Evolutionary conservation across 108 stramenopile species (phyloP).

Genomic region (Pseudonitzschia delicatissima): DNA sequence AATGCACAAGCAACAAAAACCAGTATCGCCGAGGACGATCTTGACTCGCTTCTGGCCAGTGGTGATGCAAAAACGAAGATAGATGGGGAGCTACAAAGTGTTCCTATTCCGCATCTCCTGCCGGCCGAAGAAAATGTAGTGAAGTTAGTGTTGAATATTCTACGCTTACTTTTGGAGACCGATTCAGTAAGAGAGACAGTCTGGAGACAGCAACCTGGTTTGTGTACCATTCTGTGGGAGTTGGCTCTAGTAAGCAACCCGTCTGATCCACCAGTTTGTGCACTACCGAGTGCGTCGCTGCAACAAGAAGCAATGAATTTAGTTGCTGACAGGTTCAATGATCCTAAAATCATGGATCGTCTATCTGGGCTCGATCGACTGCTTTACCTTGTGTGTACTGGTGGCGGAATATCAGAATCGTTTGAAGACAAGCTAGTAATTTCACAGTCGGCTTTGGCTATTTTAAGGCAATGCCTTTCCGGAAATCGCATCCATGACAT

Average conservation of each 20-base stretch:
- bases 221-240: conserved; percentile 57
- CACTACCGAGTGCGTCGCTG: conserved; percentile 49
- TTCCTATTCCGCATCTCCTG: conserved; percentile 27
- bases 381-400: conserved; percentile 72
- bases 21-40: conserved; percentile 47
- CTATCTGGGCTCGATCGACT: conserved; percentile 59
- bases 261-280: conserved; percentile 53
- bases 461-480: conserved; percentile 46
- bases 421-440: conserved; percentile 37
- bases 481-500: conserved; percentile 50
- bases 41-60: conserved; percentile 62
- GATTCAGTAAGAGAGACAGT: conserved; percentile 44
- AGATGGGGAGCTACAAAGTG: not conserved
- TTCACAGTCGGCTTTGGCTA: conserved; percentile 51
- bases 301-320: conserved; percentile 67
- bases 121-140: conserved; percentile 47
- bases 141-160: conserved; percentile 42
- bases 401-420: conserved; percentile 34
- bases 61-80: conserved; percentile 14
- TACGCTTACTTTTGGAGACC: conserved; percentile 48
- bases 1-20: not conserved
- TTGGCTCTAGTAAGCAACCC: conserved; percentile 53
- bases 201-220: conserved; percentile 40
- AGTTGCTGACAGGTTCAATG: conserved; percentile 43
- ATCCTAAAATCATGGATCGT: conserved; percentile 26